Conservation (phyloP, 352 stramenopile genomes). For the Phytophthora pini region DNA sequence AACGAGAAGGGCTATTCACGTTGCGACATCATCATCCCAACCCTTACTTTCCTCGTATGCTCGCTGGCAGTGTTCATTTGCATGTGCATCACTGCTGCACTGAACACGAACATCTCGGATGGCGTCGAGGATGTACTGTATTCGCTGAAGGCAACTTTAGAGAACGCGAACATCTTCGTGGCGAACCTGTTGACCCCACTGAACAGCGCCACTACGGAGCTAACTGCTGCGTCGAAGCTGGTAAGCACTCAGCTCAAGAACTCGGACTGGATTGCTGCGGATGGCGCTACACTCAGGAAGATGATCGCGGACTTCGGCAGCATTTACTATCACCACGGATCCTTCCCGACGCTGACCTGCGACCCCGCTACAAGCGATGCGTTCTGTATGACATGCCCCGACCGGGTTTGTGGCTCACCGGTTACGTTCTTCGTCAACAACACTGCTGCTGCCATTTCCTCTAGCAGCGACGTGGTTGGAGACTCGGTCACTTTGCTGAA, state of each 20-base stretch:
- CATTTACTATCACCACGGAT: conserved; percentile 61
- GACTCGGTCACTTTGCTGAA: conserved; percentile 48
- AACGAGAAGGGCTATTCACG: conserved; percentile 80
- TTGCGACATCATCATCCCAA: conserved; percentile 77
- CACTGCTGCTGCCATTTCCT: conserved; percentile 21
- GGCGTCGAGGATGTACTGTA: conserved; percentile 65
- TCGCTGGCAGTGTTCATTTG: conserved; percentile 84
- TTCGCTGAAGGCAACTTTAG: conserved; percentile 73
- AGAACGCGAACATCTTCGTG: conserved; percentile 81
- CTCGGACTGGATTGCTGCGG: conserved; percentile 58
- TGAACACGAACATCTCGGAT: conserved; percentile 86
- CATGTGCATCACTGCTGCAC: conserved; percentile 69
- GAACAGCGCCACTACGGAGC: conserved; percentile 43
- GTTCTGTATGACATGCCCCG: conserved; percentile 64
- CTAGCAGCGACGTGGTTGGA: conserved; percentile 30
- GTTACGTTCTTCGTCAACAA: conserved; percentile 53
- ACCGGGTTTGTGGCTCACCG: conserved; percentile 57
- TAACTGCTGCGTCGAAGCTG: conserved; percentile 47
- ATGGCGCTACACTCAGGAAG: conserved; percentile 53
- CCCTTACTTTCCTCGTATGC: conserved; percentile 66
- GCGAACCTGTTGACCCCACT: conserved; percentile 66
- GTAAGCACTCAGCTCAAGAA: conserved; percentile 50
- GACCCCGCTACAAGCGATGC: conserved; percentile 37
- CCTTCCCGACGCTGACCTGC: conserved; percentile 62
- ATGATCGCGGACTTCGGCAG: conserved; percentile 68